These are phyloP conservation scores for Aristolochia contorta DNA, from an alignment of 164 flowering plant genomes.

Conservation along the genomic window DNA sequence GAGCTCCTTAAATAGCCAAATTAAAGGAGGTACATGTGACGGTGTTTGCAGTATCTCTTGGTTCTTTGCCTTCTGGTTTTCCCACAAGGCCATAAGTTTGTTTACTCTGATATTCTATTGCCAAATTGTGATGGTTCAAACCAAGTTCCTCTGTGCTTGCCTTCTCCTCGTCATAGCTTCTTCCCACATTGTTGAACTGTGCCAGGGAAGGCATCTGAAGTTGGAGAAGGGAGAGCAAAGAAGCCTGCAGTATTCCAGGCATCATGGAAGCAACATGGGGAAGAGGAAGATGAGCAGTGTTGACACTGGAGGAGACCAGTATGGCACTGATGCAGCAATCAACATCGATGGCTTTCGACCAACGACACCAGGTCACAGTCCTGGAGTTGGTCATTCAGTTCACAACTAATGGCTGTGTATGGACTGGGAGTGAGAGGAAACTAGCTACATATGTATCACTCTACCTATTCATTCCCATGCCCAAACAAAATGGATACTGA, in stretches of 20 bases:
- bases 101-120: too few relatives aligned
- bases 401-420: neutral
- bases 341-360: neutral
- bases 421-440: neutral
- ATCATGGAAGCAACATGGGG: neutral
- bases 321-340: neutral
- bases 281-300: neutral
- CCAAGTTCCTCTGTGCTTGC: neutral
- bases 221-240: neutral
- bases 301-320: neutral
- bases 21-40: neutral
- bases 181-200: neutral
- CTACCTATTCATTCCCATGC: too few relatives aligned
- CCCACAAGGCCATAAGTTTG: neutral
- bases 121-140: neutral
- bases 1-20: neutral
- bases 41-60: neutral
- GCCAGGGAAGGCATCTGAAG: neutral
- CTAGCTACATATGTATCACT: too few relatives aligned
- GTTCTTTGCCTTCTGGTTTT: neutral
- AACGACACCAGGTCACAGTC: slow-evolving; percentile 10
- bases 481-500: too few relatives aligned
- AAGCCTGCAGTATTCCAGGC: too few relatives aligned
- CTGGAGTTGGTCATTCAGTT: slow-evolving; percentile 7
- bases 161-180: neutral